These are phyloP conservation scores for Chloromonas sp. DNA, from an alignment of 163 green algal species.

Conservation along the genomic window DNA sequence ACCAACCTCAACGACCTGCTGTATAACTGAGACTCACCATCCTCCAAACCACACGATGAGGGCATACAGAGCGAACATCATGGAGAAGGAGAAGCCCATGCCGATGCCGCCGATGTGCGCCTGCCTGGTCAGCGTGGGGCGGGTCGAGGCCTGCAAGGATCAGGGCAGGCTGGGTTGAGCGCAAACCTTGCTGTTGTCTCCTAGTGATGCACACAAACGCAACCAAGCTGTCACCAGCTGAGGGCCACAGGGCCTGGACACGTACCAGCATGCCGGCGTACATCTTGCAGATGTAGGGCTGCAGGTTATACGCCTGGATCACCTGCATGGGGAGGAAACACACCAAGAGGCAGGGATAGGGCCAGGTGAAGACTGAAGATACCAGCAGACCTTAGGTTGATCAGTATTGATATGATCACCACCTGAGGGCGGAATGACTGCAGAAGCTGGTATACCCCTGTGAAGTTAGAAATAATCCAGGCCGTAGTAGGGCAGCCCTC, in stretches of 20 bases:
- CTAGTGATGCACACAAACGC: too few relatives aligned
- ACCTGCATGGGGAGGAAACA: background rate
- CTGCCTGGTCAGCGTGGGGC: background rate
- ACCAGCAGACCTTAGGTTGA: too few relatives aligned
- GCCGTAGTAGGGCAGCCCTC: too few relatives aligned
- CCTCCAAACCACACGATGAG: slow-evolving; percentile 39
- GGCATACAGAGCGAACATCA: slow-evolving; percentile 12
- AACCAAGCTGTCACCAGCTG: background rate
- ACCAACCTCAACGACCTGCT: too few relatives aligned
- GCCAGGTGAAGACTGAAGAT: background rate
- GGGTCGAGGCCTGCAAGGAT: background rate
- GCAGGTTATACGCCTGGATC: slow-evolving; percentile 49
- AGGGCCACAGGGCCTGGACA: background rate
- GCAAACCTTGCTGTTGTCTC: too few relatives aligned
- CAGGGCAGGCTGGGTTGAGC: too few relatives aligned
- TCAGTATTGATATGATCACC: too few relatives aligned
- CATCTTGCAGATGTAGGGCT: slow-evolving; percentile 11
- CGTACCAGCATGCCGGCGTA: slow-evolving; percentile 5
- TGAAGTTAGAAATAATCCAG: too few relatives aligned
- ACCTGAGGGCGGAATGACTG: too few relatives aligned
- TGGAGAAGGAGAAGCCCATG: slow-evolving; percentile 16
- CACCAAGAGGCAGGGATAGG: too few relatives aligned
- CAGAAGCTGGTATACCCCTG: too few relatives aligned
- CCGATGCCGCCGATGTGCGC: slow-evolving; percentile 4
- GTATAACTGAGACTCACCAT: background rate